phyloP scores from a whole-genome alignment of 1,284 basidiomycete species.

The Testicularia cyperi region DNA sequence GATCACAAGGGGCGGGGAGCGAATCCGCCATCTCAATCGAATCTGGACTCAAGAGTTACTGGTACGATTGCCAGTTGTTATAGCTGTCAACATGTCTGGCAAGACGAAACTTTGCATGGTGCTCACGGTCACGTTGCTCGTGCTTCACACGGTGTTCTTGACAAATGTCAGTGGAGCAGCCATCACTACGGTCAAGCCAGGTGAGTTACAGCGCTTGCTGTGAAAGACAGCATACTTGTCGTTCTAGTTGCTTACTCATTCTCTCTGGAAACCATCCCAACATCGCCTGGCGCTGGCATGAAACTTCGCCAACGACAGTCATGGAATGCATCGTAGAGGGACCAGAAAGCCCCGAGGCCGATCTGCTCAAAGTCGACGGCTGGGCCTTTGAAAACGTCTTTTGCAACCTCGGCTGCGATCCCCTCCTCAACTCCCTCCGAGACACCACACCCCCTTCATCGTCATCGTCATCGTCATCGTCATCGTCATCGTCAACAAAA shows the following conservation, averaged over 20 bases:
- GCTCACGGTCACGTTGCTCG: too few relatives aligned
- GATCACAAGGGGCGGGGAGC: too few relatives aligned
- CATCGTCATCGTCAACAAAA: background rate
- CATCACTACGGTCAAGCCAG: background rate
- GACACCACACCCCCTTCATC: too few relatives aligned
- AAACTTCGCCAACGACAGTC: constrained; percentile 1
- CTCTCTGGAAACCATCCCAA: background rate
- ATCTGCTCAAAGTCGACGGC: constrained; percentile 18
- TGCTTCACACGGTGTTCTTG: too few relatives aligned
- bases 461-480: too few relatives aligned
- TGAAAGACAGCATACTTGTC: background rate
- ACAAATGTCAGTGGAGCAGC: too few relatives aligned
- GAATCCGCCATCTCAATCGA: too few relatives aligned
- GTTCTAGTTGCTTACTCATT: background rate
- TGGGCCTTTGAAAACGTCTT: constrained; percentile 11
- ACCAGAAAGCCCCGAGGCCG: constrained; percentile 19
- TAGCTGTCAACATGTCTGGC: too few relatives aligned
- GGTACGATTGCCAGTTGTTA: too few relatives aligned
- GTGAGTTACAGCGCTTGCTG: background rate
- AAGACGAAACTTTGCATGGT: too few relatives aligned
- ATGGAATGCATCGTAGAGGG: constrained; percentile 14
- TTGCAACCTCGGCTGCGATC: constrained; percentile 22
- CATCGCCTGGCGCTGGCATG: background rate
- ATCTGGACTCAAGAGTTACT: too few relatives aligned
- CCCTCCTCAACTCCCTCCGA: constrained; percentile 15